Base-by-base conservation (phyloP, 2,329 filamentous ascomycete species). In the Leptographium lundbergii region DNA sequence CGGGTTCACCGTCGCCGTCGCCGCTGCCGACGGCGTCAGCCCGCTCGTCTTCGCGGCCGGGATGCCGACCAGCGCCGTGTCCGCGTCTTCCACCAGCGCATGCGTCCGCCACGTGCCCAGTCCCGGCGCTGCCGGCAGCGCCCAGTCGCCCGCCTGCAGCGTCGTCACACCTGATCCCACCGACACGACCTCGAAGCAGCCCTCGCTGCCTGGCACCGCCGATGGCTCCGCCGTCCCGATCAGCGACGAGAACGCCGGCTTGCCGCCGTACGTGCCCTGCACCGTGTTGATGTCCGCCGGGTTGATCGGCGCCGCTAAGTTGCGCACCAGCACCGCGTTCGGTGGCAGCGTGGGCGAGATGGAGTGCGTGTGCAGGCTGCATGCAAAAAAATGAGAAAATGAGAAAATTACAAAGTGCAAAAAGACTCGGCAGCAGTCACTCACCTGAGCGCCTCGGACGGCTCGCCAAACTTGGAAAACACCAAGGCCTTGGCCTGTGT, bases 251-350 rank as follows among this genome's bases (percentile, higher is more conserved):
- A 95, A 91, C 52, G 81, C 76, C 0, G 91, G 91, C 70, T 90
- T 90, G 53, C 85, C 85, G 62, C 92, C 92, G 75, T 99, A 99
- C 4, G 92, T 91, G 64, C 94, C 94, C 77, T 99, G 94, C 68
- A 99, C 89, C 67, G 92, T 92, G 77, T 99, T 99, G 72, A 99
- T 89, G 74, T 99, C 94, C 68, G 94, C 91, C 27, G 94, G 94
- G 75, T 99, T 99, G 72, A 99, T 89, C 60, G 94, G 90, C 1
- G 91, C 85, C 36, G 91, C 89, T 67, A 99, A 88, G 67, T 94
- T 86, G 71, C 90, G 89, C 61, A 99, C 77, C 58, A 92, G 91
- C 65, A 95, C 74, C 54, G 79, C 74, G 54, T 72, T 73, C 39
- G 76, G 70, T 54, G 88, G 86, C 63, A 91, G 81, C 4, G 82